Evolutionary conservation across 129 eudicot species (phyloP), one percentile per base, ranked within the genome.

Genomic region (Kitagawia praeruptora): DNA sequence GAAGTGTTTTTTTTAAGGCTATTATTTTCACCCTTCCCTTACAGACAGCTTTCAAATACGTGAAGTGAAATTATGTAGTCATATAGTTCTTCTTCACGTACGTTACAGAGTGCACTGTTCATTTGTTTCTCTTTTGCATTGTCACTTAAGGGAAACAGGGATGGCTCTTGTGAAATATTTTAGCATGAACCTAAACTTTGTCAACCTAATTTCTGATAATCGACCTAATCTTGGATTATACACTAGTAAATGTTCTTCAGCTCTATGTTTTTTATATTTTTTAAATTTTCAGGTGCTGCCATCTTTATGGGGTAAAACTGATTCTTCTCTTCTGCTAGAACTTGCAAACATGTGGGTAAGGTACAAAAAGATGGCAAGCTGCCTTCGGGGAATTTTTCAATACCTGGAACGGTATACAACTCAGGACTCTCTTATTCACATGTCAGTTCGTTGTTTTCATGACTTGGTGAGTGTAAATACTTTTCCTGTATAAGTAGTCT

Each of bases 351-450:
- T 85, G 88, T 89, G 91, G 91, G 41, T 75, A 58, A 89, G 76
- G n/a, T 89, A 87, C 87, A 82, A 82, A 75, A 75, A 82, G 45
- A 85, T 89, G 93, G 84, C 87, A 14, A 83, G 76, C 83, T 87
- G 86, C 80, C 88, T 89, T 47, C 85, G 84, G 49, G 85, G 85
- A 75, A 74, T 89, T 77, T 89, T 87, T 72, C 49, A 77, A 53
- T 89, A 89, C 82, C 88, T 87, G 79, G 91, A 87, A 70, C 86
- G 91, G 37, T 83, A 79, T 25, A 66, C 70, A 25, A 75, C 23
- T 64, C 25, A 69, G 23, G 75, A 38, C 45, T 77, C 87, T 14
- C 89, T 89, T 79, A 70, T 25, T 7, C 80, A 84, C 46, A 76
- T 81, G 38, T 82, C 93, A 0, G 28, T 78, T 80, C 75, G 44